These are phyloP conservation scores for Strobilomyces dryophilus DNA, from an alignment of 768 basidiomycete species.

Conservation along the genomic window DNA sequence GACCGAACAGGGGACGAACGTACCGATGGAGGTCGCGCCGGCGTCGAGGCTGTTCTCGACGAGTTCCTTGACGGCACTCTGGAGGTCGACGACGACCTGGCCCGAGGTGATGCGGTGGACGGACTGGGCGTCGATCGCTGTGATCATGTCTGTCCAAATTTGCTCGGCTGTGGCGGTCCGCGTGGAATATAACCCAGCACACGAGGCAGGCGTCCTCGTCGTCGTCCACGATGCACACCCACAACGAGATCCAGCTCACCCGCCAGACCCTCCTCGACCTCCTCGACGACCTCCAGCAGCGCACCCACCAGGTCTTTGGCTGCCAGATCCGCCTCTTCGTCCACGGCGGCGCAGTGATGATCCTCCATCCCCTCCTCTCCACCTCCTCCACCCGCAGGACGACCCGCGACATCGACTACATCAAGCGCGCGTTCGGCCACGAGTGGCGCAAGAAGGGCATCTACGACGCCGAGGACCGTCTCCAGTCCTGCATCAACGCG, in stretches of 20 bases:
- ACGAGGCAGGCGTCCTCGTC: conserved; percentile 2
- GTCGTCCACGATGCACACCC: conserved; percentile 17
- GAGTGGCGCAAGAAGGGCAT: conserved; percentile 50
- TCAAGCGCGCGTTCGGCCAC: conserved; percentile 53
- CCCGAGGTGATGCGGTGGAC: conserved; percentile 90
- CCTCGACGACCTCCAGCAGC: conserved; percentile 50
- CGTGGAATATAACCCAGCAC: not conserved
- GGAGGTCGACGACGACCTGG: conserved; percentile 91
- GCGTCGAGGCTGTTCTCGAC: conserved; percentile 97
- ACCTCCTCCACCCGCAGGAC: conserved; percentile 41
- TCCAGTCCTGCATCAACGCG: conserved; percentile 50
- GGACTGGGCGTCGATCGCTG: conserved; percentile 69
- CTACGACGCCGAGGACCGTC: conserved; percentile 48
- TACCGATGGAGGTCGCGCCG: conserved; percentile 82
- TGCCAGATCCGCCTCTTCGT: conserved; percentile 55
- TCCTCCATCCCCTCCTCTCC: conserved; percentile 49
- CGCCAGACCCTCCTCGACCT: conserved; percentile 37
- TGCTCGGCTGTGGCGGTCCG: not conserved
- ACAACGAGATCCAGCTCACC: conserved; percentile 36
- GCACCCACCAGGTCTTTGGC: conserved; percentile 44
- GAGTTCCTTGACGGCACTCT: conserved; percentile 92
- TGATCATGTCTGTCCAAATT: conserved; percentile 27
- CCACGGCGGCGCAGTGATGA: conserved; percentile 74
- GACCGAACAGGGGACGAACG: conserved; percentile 18
- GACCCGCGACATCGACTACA: conserved; percentile 68